These are phyloP conservation scores for Breynia disticha DNA, from an alignment of 441 rosid genomes.

Conservation along the genomic window DNA sequence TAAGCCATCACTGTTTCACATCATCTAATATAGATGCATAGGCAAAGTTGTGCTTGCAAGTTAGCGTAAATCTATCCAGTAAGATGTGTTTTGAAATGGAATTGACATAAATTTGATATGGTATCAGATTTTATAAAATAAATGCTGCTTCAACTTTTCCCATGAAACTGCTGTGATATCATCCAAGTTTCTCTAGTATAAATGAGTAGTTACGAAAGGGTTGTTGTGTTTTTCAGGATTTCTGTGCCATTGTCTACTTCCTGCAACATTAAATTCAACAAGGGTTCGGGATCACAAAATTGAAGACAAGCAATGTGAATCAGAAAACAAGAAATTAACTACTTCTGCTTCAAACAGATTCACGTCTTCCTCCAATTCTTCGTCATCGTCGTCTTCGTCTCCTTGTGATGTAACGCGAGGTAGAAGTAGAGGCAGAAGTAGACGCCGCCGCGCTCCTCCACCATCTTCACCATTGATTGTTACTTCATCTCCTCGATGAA, in stretches of 20 bases:
- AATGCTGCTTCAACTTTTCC: too few relatives aligned
- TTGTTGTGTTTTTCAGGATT: slow-evolving; percentile 32
- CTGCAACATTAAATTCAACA: slow-evolving; percentile 60
- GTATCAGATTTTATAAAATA: too few relatives aligned
- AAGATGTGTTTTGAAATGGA: too few relatives aligned
- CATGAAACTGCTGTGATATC: too few relatives aligned
- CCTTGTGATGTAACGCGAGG: slow-evolving; percentile 53
- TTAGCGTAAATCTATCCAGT: too few relatives aligned
- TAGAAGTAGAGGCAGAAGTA: slow-evolving; percentile 56
- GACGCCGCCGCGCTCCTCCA: slow-evolving; percentile 27
- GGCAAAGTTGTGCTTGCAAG: too few relatives aligned
- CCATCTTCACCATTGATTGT: slow-evolving; percentile 52
- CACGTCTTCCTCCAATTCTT: slow-evolving; percentile 34
- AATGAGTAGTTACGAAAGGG: too few relatives aligned
- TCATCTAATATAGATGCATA: too few relatives aligned
- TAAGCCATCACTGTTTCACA: too few relatives aligned
- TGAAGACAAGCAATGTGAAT: slow-evolving; percentile 52
- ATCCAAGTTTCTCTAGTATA: too few relatives aligned
- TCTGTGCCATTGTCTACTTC: slow-evolving; percentile 83
- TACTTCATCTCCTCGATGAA: slow-evolving; percentile 24
- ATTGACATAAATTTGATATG: too few relatives aligned
- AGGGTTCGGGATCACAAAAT: slow-evolving; percentile 46
- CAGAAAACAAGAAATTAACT: slow-evolving; percentile 49
- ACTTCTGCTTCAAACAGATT: slow-evolving; percentile 30
- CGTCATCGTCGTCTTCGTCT: slow-evolving; percentile 50